Percentiles rank a stretch among this genome's conserved stretches.
Conservation (phyloP, 768 basidiomycete species). For the Suillus variegatus region DNA sequence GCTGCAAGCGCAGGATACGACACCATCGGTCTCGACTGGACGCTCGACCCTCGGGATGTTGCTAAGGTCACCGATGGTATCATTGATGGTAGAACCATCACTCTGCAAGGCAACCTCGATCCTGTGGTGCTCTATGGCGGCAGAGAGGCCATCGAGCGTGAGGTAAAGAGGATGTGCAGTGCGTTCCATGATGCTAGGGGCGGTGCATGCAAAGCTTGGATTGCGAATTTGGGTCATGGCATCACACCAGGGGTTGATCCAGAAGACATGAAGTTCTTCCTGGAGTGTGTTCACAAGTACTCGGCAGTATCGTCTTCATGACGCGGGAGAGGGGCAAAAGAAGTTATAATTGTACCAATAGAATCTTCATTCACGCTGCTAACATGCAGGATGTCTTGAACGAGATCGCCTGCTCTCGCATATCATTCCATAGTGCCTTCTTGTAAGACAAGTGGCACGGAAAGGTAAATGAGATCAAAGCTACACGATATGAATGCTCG, state of each 20-base stretch:
- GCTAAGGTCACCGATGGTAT: slow-evolving; percentile 31
- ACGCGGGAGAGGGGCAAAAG: neutral
- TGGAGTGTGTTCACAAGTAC: slow-evolving; percentile 87
- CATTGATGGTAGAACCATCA: slow-evolving; percentile 41
- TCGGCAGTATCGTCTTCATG: slow-evolving; percentile 38
- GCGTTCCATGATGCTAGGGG: slow-evolving; percentile 63
- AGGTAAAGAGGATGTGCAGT: slow-evolving; percentile 81
- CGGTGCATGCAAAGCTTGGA: slow-evolving; percentile 72
- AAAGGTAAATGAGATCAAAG: slow-evolving; percentile 8
- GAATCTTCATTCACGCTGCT: neutral
- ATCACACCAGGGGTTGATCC: slow-evolving; percentile 96
- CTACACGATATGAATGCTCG: slow-evolving; percentile 4
- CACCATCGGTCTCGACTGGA: slow-evolving; percentile 91
- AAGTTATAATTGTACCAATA: neutral
- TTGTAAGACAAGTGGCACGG: neutral
- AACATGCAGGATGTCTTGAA: neutral
- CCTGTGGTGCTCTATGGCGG: slow-evolving; percentile 87
- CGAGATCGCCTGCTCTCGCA: neutral
- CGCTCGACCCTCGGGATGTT: slow-evolving; percentile 74
- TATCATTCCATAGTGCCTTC: slow-evolving; percentile 5
- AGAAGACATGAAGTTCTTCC: slow-evolving; percentile 89
- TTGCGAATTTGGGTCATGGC: slow-evolving; percentile 95
- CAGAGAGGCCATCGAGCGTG: slow-evolving; percentile 78
- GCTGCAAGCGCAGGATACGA: slow-evolving; percentile 76
- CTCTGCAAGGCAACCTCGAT: slow-evolving; percentile 93